phyloP scores from a whole-genome alignment of 2,329 filamentous ascomycete genomes.

The Sclerotinia borealis region DNA sequence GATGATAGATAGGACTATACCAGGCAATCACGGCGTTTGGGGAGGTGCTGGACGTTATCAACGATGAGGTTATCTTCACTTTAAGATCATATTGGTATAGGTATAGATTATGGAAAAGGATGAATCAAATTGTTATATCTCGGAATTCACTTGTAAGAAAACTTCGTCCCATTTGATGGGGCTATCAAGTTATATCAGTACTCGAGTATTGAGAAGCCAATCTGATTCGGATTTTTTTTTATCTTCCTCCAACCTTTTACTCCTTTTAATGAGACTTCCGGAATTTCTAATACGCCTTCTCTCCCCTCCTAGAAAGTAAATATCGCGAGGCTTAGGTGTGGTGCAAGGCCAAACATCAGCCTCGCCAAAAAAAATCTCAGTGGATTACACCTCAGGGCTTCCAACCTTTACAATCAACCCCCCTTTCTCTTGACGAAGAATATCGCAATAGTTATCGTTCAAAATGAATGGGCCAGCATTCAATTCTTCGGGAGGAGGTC shows the following conservation, averaged over 20 bases:
- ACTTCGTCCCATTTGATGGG: neutral
- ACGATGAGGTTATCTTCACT: neutral
- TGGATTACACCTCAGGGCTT: neutral
- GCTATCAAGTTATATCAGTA: neutral
- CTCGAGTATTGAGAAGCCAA: no score
- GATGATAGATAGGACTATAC: neutral
- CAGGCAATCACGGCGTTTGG: neutral
- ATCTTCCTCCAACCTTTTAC: no score
- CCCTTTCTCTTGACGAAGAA: neutral
- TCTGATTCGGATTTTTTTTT: neutral
- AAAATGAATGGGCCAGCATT: conserved; percentile 28
- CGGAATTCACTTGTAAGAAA: no score
- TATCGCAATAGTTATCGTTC: conserved; percentile 2
- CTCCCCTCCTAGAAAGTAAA: no score
- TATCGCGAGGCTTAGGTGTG: neutral
- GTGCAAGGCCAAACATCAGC: conserved; percentile 8
- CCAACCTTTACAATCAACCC: neutral
- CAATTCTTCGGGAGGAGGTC: conserved; percentile 13
- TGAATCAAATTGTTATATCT: neutral
- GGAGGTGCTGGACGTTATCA: neutral
- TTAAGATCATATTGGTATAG: neutral
- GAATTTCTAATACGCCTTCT: no score
- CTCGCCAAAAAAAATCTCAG: conserved; percentile 12
- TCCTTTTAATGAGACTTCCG: neutral
- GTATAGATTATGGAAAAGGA: neutral